phyloP scores from a whole-genome alignment of 768 basidiomycete species.

The Tylopilus rubrobrunneus region DNA sequence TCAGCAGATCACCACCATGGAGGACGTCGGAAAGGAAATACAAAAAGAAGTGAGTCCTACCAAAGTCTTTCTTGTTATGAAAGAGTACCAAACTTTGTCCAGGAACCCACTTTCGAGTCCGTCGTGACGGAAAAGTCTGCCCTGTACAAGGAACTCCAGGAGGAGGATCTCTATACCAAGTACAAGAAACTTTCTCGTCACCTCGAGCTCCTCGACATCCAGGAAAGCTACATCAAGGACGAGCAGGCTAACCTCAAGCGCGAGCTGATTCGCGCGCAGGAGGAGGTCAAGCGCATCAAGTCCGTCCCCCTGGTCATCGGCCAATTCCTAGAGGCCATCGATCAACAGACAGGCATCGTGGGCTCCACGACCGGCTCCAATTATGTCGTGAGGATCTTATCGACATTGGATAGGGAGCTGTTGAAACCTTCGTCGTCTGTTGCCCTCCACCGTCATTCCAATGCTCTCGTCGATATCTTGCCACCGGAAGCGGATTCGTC shows the following conservation, averaged over 20 bases:
- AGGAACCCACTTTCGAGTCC: constrained; percentile 91
- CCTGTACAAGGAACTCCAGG: constrained; percentile 79
- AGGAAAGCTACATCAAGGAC: constrained; percentile 97
- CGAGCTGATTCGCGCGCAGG: constrained; percentile 96
- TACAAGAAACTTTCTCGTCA: constrained; percentile 96
- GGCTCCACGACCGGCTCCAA: constrained; percentile 97
- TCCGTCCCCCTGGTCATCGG: constrained; percentile 98
- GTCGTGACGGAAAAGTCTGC: constrained; percentile 87
- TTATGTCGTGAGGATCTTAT: constrained; percentile 96
- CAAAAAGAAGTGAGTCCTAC: constrained; percentile 62
- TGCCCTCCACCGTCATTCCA: constrained; percentile 98
- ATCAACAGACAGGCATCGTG: constrained; percentile 95
- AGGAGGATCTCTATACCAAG: constrained; percentile 93
- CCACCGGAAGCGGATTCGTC: constrained; percentile 98
- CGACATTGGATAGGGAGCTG: constrained; percentile 93
- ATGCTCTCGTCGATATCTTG: constrained; percentile 95
- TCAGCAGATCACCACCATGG: constrained; percentile 50
- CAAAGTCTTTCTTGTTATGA: not conserved
- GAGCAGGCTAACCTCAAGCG: constrained; percentile 97
- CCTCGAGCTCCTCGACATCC: constrained; percentile 90
- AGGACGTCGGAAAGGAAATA: constrained; percentile 85
- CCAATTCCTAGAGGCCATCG: constrained; percentile 98
- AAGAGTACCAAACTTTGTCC: not conserved
- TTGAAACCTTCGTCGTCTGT: constrained; percentile 97
- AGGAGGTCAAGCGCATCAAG: constrained; percentile 99